Conservation (phyloP, 1,284 basidiomycete genomes). For the Austroboletus rostrupii region DNA sequence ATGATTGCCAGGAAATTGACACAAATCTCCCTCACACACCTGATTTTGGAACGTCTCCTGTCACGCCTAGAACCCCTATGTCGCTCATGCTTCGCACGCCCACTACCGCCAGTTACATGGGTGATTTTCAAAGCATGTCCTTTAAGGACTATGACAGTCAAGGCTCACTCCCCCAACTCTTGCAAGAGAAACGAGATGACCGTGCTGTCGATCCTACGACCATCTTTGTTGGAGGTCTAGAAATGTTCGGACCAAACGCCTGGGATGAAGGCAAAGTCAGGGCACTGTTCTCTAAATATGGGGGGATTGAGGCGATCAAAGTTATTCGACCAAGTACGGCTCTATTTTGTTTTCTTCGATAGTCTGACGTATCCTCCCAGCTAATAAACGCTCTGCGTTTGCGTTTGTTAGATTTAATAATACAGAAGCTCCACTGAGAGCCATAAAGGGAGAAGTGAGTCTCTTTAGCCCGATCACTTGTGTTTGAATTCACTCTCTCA, state of each 20-base stretch:
- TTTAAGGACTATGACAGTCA: slow-evolving; percentile 24
- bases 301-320: slow-evolving; percentile 58
- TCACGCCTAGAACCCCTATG: slow-evolving; percentile 48
- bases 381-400: slow-evolving; percentile 59
- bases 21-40: slow-evolving; percentile 42
- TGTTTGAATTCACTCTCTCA: slow-evolving; percentile 25
- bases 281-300: slow-evolving; percentile 57
- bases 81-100: slow-evolving; percentile 45
- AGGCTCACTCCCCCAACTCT: slow-evolving; percentile 14
- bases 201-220: slow-evolving; percentile 58
- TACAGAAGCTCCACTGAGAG: slow-evolving; percentile 53
- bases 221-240: slow-evolving; percentile 72
- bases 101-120: slow-evolving; percentile 32
- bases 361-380: slow-evolving; percentile 34
- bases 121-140: slow-evolving; percentile 30
- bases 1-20: slow-evolving; percentile 34
- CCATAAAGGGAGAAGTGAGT: slow-evolving; percentile 59
- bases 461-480: background rate
- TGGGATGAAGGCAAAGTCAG: slow-evolving; percentile 66
- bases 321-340: slow-evolving; percentile 59
- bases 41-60: slow-evolving; percentile 43
- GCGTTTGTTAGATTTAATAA: slow-evolving; percentile 71
- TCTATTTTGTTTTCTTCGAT: background rate
- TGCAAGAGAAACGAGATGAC: slow-evolving; percentile 20
- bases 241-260: slow-evolving; percentile 53